Evolutionary conservation across 2,329 filamentous ascomycete genomes (phyloP), one percentile per base, ranked within the genome.

Genomic region (Pyrenophora seminiperda): DNA sequence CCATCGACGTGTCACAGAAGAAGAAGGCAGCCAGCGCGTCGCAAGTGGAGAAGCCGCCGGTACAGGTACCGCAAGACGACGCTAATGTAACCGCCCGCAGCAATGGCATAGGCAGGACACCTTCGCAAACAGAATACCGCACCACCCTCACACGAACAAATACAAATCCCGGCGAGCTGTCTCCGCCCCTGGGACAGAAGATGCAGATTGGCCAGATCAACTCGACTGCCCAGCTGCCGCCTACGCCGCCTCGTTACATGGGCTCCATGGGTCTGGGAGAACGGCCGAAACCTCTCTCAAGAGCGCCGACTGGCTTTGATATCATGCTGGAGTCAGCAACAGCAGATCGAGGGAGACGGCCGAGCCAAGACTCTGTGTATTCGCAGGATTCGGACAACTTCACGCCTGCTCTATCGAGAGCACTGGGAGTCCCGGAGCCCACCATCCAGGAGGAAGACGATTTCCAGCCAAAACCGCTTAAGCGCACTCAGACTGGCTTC

Each of bases 1-100:
- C 86, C 1, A 77, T 84, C 15, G 88, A 94, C 67, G 87, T 96
- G 46, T 86, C 84, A 4, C 80, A 78, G 67, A 77, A 76, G 55
- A 86, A 81, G 71, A 70, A 68, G 50, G 56, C 63, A 22, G 56
- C 47, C 53, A 67, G 56, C 44, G 18, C 56, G 27, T 41, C 62
- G 5, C 53, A 53, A 15, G 39, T 47, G 15, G 62, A 61, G 41
- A 56, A 47, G 36, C 47, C 56, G 45, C 58, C 47, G 34, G n/a
- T 49, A n/a, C 61, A 59, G 39, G 51, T 47, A 15, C 57, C 59
- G 20, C 68, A 66, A 47, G 69, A 73, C 48, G 69, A 72, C 50
- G 59, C 61, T 10, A 57, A 61, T n/a, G 45, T 70, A 7, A 59
- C 59, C 34, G 57, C 59, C 24, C 65, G 62, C 15, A 64, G 50